Conservation (phyloP, 2,329 filamentous ascomycete genomes). For the Paracoccidioides brasiliensis region DNA sequence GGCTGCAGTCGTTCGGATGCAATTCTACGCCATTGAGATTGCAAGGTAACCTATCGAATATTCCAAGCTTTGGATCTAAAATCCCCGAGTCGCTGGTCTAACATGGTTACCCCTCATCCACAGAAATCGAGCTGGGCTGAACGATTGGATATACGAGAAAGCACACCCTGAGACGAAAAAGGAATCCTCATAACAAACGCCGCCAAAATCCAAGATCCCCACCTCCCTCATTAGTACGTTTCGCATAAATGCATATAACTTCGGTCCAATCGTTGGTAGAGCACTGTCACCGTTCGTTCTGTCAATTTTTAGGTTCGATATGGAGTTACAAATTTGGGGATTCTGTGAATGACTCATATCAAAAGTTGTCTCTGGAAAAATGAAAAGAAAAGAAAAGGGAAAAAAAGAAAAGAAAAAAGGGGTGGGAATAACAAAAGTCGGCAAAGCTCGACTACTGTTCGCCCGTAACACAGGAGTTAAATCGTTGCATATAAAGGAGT, state of each 20-base stretch:
- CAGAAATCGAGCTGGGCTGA: slow-evolving; percentile 73
- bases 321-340: too few species aligned
- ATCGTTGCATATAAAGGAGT: too few species aligned
- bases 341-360: too few species aligned
- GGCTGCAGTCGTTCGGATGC: slow-evolving; percentile 52
- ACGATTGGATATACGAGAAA: slow-evolving; percentile 94
- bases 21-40: slow-evolving; percentile 70
- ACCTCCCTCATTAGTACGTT: neutral
- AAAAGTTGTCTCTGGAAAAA: too few species aligned
- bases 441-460: too few species aligned
- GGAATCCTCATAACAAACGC: slow-evolving; percentile 3
- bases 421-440: too few species aligned
- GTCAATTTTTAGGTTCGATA: too few species aligned
- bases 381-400: too few species aligned
- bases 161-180: slow-evolving; percentile 39
- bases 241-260: neutral
- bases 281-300: too few species aligned
- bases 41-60: slow-evolving; percentile 39
- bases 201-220: neutral
- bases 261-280: neutral
- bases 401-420: too few species aligned
- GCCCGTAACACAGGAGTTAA: too few species aligned
- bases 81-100: neutral
- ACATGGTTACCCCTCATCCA: slow-evolving; percentile 7
- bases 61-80: neutral